These are phyloP conservation scores for Cucurbitaria berberidis DNA, from an alignment of 2,329 filamentous ascomycete genomes.

Conservation along the genomic window DNA sequence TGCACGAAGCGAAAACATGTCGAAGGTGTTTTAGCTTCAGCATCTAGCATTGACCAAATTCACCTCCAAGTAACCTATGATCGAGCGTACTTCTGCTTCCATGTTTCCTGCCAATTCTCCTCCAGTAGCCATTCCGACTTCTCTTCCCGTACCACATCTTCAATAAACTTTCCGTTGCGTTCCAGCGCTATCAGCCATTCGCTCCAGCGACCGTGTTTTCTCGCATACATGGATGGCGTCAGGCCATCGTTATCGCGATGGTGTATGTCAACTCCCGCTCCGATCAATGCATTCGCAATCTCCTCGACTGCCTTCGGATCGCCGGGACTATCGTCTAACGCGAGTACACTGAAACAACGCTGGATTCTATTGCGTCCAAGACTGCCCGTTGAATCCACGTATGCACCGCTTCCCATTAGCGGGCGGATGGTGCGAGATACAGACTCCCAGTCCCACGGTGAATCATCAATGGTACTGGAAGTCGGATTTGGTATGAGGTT, in stretches of 20 bases:
- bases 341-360: neutral
- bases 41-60: neutral
- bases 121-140: slow-evolving; percentile 5
- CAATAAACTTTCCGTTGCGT: slow-evolving; percentile 1
- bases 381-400: slow-evolving; percentile 3
- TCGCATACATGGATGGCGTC: slow-evolving; percentile 9
- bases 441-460: slow-evolving; percentile 7
- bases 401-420: neutral
- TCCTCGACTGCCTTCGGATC: neutral
- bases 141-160: slow-evolving; percentile 5
- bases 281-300: slow-evolving; percentile 1
- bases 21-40: neutral
- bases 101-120: slow-evolving; percentile 1
- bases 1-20: neutral
- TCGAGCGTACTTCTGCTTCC: slow-evolving; percentile 1
- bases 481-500: neutral
- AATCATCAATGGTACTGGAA: neutral
- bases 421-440: slow-evolving; percentile 1
- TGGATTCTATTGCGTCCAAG: slow-evolving; percentile 6
- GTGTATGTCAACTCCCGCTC: slow-evolving; percentile 1
- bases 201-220: slow-evolving; percentile 1
- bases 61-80: neutral
- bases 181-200: slow-evolving; percentile 11
- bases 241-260: neutral
- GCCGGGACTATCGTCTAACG: neutral